Percentiles rank a stretch among this genome's conserved stretches.
phyloP scores from a whole-genome alignment of 75 land plant species.

The Chamaecyparis obtusa region DNA sequence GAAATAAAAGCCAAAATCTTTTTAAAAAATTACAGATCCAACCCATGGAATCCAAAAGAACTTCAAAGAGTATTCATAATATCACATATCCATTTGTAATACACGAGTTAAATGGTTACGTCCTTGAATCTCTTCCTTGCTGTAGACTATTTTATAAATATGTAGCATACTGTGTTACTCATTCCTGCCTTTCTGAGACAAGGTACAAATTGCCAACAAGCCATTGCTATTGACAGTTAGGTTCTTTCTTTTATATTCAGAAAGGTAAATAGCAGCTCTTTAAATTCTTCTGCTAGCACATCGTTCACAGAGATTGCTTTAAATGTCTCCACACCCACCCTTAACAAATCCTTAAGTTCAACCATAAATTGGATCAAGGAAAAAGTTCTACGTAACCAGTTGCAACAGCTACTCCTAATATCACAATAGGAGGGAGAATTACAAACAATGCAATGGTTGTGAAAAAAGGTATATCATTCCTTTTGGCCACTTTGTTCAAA shows the following conservation, averaged over 20 bases:
- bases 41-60: background rate
- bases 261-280: background rate
- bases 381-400: constrained; percentile 84
- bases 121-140: background rate
- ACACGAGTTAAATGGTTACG: background rate
- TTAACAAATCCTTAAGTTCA: background rate
- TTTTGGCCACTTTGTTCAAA: constrained; percentile 65
- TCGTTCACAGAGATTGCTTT: background rate
- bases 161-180: background rate
- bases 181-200: background rate
- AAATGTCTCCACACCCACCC: background rate
- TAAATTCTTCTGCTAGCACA: background rate
- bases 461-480: constrained; percentile 82
- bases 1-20: background rate
- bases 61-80: background rate
- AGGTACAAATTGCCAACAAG: background rate
- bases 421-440: constrained; percentile 71
- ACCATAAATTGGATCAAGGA: constrained; percentile 42
- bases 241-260: background rate
- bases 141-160: background rate
- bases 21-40: background rate
- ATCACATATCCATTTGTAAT: background rate
- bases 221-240: background rate
- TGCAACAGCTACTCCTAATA: constrained; percentile 67
- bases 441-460: constrained; percentile 72